Conservation (phyloP, 495 filamentous ascomycete species). For the Apiosordaria backusii region DNA sequence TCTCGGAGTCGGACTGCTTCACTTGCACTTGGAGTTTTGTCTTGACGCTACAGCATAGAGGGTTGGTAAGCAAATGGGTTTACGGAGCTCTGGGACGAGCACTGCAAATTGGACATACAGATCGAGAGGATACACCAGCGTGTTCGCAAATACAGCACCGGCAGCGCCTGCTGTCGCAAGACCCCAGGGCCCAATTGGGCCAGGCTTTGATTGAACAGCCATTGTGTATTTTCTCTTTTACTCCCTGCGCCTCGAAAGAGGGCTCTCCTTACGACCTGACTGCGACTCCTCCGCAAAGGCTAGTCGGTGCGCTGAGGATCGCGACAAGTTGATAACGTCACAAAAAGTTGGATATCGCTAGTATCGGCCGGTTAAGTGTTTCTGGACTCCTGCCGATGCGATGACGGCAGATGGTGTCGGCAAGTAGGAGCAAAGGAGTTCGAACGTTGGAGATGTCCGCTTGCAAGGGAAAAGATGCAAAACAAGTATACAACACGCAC, state of each 20-base stretch:
- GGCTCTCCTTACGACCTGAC: background rate
- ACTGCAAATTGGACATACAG: constrained; percentile 59
- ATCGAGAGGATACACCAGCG: constrained; percentile 93
- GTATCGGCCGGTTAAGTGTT: constrained; percentile 13
- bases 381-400: background rate
- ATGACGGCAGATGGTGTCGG: constrained; percentile 21
- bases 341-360: background rate
- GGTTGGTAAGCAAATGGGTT: constrained; percentile 17
- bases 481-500: background rate
- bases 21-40: constrained; percentile 96
- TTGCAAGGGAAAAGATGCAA: background rate
- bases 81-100: background rate
- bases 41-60: constrained; percentile 64
- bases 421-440: background rate
- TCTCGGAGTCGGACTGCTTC: constrained; percentile 51
- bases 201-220: constrained; percentile 77
- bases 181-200: constrained; percentile 84
- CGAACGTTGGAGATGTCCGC: background rate
- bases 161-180: constrained; percentile 88
- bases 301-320: background rate
- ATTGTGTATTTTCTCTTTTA: constrained; percentile 45
- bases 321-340: background rate
- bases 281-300: background rate
- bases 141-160: constrained; percentile 91
- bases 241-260: constrained; percentile 1